phyloP scores from a whole-genome alignment of 352 stramenopile species.

The Plasmopara muralis region DNA sequence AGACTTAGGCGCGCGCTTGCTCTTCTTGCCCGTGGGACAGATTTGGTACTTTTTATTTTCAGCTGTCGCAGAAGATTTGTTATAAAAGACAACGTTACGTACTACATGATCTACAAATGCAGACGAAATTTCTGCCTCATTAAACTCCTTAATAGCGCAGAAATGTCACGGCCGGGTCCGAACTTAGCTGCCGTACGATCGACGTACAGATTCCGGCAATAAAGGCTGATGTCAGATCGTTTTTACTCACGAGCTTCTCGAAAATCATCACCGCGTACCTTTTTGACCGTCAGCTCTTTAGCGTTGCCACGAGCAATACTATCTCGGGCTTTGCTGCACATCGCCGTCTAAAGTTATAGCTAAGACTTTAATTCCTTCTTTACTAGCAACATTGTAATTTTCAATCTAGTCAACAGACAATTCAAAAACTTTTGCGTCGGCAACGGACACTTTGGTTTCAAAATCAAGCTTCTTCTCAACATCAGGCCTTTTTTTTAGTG shows the following conservation, averaged over 20 bases:
- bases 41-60: no score
- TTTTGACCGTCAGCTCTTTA: slow-evolving; percentile 76
- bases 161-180: slow-evolving; percentile 59
- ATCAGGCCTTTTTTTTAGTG: no score
- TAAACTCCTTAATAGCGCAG: slow-evolving; percentile 74
- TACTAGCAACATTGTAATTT: slow-evolving; percentile 10
- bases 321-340: slow-evolving; percentile 55
- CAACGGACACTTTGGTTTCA: slow-evolving; percentile 3
- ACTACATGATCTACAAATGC: not conserved
- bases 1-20: slow-evolving; percentile 19
- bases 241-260: not conserved
- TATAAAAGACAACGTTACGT: no score
- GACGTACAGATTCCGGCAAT: slow-evolving; percentile 11
- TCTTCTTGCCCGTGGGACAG: slow-evolving; percentile 33
- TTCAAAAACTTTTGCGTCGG: slow-evolving; percentile 1
- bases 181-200: slow-evolving; percentile 67
- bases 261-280: slow-evolving; percentile 30
- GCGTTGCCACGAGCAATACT: slow-evolving; percentile 74
- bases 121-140: slow-evolving; percentile 24
- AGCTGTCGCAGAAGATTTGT: no score
- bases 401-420: not conserved
- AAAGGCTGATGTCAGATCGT: not conserved
- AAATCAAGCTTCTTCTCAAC: not conserved
- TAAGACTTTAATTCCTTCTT: slow-evolving; percentile 15
- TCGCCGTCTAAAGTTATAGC: slow-evolving; percentile 32